Evolutionary conservation across 495 filamentous ascomycete species (phyloP).

Genomic region (Aspergillus biplanus): DNA sequence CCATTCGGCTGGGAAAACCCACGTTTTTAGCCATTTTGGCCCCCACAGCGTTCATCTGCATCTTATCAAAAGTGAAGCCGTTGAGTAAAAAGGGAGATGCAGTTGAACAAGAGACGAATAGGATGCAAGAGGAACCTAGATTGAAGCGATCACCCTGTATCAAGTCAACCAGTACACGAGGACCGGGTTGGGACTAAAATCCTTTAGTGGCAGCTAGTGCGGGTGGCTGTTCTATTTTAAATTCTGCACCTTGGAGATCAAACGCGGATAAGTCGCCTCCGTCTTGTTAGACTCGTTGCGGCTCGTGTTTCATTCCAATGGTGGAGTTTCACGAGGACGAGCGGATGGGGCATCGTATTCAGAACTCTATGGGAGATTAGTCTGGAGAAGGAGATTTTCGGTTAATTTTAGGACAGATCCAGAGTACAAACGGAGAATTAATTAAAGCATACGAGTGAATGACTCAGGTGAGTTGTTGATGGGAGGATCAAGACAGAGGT

Average conservation of each 20-base stretch:
- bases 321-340: conserved; percentile 17
- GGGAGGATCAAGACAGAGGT: neutral
- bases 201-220: conserved; percentile 13
- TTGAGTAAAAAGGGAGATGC: conserved; percentile 5
- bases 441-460: neutral
- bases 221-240: conserved; percentile 17
- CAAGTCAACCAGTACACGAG: conserved; percentile 13
- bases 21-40: conserved; percentile 3
- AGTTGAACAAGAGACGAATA: conserved; percentile 10
- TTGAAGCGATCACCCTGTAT: conserved; percentile 12
- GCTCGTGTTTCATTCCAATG: conserved; percentile 17
- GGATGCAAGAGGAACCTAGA: neutral
- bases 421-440: neutral
- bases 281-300: neutral
- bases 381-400: neutral
- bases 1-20: conserved; percentile 2
- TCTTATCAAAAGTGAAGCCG: conserved; percentile 9
- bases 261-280: neutral
- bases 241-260: conserved; percentile 13
- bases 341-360: conserved; percentile 13
- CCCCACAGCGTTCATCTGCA: conserved; percentile 15
- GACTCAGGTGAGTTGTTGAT: neutral
- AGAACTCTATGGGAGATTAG: neutral
- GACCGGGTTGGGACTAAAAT: conserved; percentile 1
- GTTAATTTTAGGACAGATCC: conserved; percentile 13